Evolutionary conservation across 805 yeast genomes (phyloP).

Genomic region (Candida sphagnicola): DNA sequence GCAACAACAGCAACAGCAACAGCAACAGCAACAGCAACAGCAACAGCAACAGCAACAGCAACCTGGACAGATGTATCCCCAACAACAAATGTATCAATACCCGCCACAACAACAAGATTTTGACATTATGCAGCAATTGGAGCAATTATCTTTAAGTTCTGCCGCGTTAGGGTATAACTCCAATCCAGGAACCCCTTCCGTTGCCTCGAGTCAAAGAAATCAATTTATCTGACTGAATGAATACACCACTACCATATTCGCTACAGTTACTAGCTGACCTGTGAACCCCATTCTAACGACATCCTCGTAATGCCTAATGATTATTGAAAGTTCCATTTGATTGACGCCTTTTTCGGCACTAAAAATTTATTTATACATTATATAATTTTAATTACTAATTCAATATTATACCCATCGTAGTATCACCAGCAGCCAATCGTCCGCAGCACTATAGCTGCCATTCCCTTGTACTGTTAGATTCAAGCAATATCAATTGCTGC

Average conservation of each 20-base stretch:
- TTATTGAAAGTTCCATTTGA: too few relatives aligned
- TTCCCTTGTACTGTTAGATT: too few relatives aligned
- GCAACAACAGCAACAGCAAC: background rate
- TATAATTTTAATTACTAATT: too few relatives aligned
- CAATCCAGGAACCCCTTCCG: slow-evolving; percentile 38
- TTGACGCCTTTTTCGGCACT: too few relatives aligned
- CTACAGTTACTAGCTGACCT: too few relatives aligned
- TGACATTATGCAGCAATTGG: slow-evolving; percentile 43
- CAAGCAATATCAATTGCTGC: too few relatives aligned
- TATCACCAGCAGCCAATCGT: background rate
- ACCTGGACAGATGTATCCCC: slow-evolving; percentile 2
- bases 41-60: slow-evolving; percentile 2
- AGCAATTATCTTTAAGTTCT: slow-evolving; percentile 42
- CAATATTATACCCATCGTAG: background rate
- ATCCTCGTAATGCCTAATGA: background rate
- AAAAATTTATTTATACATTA: background rate
- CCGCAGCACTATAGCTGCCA: too few relatives aligned
- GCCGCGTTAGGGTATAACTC: slow-evolving; percentile 46
- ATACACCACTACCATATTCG: too few relatives aligned
- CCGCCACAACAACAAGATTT: slow-evolving; percentile 23
- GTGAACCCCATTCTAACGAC: too few relatives aligned
- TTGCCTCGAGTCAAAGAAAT: slow-evolving; percentile 17
- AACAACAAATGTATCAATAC: slow-evolving; percentile 8
- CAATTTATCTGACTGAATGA: slow-evolving; percentile 24
- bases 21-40: slow-evolving; percentile 1